Base-by-base conservation (phyloP, 768 basidiomycete genomes). In the Mycena filopes region DNA sequence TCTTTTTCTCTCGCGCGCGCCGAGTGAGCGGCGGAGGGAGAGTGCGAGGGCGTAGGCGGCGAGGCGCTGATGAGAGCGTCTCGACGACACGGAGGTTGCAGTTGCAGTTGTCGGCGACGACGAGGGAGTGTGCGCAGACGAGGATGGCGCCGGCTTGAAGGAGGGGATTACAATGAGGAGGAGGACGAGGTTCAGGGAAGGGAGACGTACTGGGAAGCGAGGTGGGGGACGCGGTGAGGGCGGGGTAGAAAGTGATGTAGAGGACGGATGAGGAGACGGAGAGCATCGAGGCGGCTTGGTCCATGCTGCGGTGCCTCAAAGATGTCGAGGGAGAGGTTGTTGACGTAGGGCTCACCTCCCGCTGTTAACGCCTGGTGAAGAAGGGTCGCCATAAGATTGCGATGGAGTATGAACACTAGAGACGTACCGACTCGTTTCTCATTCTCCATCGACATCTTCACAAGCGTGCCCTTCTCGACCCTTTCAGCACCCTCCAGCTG, bases 21-120 rank as follows among this genome's bases (percentile, higher is more conserved):
- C 79, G 15, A 79, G 75, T 21, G 70, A 47, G 18, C 92, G 65
- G 2, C 82, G 84, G 25, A 96, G 83, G 40, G 80, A 77, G 31
- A 84, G 82, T 0, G 89, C 89, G 15, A 98, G 83, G 7, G 95
- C 80, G 26, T 91, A 84, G 0, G 95, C 93, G 1, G 88, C 91
- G 38, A 89, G 89, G n/a, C n/a, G n/a, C n/a, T n/a, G n/a, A n/a
- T n/a, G n/a, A n/a, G 21, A 95, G 88, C 0, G 91, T 93, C 76
- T 98, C 95, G n/a, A 96, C 92, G 36, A 96, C 95, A 33, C 94
- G 93, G 18, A 96, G 82, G 73, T 98, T 97, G 81, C 96, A 96
- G 47, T 89, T 84, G 38, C 83, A 84, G 69, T 90, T 92, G 2
- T 95, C 90, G 29, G 92, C 87, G 25, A 91, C 87, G 36, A 94